phyloP scores from a whole-genome alignment of 2,329 filamentous ascomycete species.

The Blumeria hordei region DNA sequence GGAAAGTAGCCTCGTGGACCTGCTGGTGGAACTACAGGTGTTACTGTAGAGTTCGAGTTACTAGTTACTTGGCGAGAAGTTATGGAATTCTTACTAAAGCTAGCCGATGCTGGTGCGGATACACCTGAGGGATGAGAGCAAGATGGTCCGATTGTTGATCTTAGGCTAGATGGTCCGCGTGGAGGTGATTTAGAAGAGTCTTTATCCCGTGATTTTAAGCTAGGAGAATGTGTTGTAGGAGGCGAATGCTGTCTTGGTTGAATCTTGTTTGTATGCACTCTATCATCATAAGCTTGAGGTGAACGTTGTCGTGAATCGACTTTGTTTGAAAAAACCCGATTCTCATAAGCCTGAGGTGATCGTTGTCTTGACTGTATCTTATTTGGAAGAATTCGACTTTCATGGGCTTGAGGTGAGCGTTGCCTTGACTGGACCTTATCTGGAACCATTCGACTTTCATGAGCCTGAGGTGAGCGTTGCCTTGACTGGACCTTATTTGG shows the following conservation, averaged over 20 bases:
- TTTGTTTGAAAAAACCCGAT: background rate
- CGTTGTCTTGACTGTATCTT: no score
- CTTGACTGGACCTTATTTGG: no score
- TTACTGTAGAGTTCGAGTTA: conserved; percentile 1
- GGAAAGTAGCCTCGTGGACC: conserved; percentile 15
- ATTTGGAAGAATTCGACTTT: background rate
- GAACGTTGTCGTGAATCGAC: background rate
- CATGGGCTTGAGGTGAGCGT: conserved; percentile 8
- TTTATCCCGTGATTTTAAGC: conserved; percentile 6
- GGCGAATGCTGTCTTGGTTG: background rate
- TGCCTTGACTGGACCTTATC: conserved; percentile 2
- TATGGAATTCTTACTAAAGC: background rate
- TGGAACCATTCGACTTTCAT: no score
- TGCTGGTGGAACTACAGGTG: conserved; percentile 11
- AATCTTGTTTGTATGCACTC: background rate
- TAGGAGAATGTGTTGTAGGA: background rate
- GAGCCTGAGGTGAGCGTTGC: no score
- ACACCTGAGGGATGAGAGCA: conserved; percentile 12
- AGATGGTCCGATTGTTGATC: conserved; percentile 14
- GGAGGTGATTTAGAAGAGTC: conserved; percentile 15
- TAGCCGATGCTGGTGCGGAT: conserved; percentile 5
- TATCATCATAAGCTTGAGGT: conserved; percentile 7
- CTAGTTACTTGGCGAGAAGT: conserved; percentile 6
- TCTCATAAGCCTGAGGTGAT: no score
- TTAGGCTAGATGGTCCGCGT: conserved; percentile 13